These are phyloP conservation scores for Solanum hybrid DNA, from an alignment of 305 asterid genomes.

Conservation along the genomic window DNA sequence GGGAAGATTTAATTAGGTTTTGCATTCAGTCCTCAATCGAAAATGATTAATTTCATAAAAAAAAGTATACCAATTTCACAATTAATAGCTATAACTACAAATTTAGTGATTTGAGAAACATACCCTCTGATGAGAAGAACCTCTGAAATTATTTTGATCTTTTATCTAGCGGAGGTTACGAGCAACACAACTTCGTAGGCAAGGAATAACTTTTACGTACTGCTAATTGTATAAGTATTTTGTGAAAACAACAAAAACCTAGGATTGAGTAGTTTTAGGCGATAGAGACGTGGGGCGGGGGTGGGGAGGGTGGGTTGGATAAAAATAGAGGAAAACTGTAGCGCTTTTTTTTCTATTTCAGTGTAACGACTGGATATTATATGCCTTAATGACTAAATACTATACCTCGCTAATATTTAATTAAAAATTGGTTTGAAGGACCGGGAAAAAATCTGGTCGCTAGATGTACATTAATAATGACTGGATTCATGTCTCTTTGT, in stretches of 20 bases:
- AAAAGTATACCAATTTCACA: background rate
- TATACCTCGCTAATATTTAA: too few species aligned
- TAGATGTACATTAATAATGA: background rate
- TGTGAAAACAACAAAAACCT: too few species aligned
- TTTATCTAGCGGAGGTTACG: background rate
- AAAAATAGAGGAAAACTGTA: background rate
- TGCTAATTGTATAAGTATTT: too few species aligned
- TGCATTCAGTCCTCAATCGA: background rate
- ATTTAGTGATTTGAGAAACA: too few species aligned
- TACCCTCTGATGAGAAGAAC: background rate
- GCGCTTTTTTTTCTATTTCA: background rate
- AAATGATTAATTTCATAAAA: background rate
- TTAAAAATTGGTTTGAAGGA: too few species aligned
- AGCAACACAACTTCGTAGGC: background rate
- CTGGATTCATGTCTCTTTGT: background rate
- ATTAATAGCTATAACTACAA: background rate
- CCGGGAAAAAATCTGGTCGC: background rate
- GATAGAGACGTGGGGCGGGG: background rate
- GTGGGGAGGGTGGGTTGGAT: background rate
- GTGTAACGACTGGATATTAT: background rate
- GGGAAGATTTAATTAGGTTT: background rate
- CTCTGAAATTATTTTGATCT: too few species aligned
- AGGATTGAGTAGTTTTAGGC: background rate
- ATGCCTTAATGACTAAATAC: too few species aligned
- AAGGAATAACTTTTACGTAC: background rate